Base-by-base conservation (phyloP, 2,329 filamentous ascomycete genomes). In the Monilinia laxa region DNA sequence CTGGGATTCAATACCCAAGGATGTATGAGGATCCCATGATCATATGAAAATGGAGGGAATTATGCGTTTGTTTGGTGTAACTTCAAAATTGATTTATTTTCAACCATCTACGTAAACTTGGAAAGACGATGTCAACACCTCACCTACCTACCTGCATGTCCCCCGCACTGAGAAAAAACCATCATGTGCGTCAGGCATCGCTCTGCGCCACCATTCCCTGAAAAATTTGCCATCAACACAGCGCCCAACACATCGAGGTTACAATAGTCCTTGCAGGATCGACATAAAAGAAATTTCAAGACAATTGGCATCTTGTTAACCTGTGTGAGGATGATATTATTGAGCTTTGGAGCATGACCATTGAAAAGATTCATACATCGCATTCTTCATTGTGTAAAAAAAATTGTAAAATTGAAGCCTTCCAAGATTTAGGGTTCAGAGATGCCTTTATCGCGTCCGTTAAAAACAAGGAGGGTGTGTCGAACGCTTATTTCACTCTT, bases 401-500 rank as follows among this genome's bases (percentile, higher is more conserved):
- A 18, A 40, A 49, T 52, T 64, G 54, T 40, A 68, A 67, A 35
- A 54, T 54, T 53, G 59, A 71, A 69, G 69, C 73, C 82, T 83
- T 84, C 84, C 85, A 87, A 87, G 83, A 78, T 80, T 79, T 64
- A 78, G 78, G 75, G 74, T 75, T 98, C 94, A 98, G 94, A 97
- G 92, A 91, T 96, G 90, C 92, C 90, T 89, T 90, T 85, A 90
- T 92, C 87, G 93, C 95, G 94, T 97, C 88, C 94, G 93, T 92
- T 85, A 81, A 82, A 86, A 96, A 97, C 93, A 98, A 97, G 94
- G 90, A 88, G 79, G 81, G 85, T 97, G 94, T 97, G 95, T 92
- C 94, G 93, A 91, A 97, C 95, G 93, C 95, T 89, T 85, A 93
- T 93, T 88, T 98, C 95, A 99, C 86, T 83, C 87, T 90, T 81